A percentile compares a stretch with the other conserved stretches of the same genome.
These are phyloP conservation scores for Penium margaritaceum DNA, from an alignment of 139 green algal species.

Conservation along the genomic window DNA sequence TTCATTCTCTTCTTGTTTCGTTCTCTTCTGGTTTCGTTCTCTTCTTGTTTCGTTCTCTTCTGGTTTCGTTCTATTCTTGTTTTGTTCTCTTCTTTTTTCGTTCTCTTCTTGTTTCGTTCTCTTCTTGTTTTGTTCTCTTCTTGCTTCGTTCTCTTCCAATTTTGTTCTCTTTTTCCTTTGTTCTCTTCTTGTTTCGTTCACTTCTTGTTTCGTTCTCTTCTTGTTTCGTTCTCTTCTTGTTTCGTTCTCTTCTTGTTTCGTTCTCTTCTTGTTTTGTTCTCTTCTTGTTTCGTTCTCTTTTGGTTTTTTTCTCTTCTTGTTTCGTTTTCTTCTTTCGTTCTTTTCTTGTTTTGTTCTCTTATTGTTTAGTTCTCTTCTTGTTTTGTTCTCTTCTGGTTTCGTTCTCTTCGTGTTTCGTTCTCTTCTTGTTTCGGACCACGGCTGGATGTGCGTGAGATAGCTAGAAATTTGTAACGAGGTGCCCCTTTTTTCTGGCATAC, in stretches of 20 bases:
- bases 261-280: background rate
- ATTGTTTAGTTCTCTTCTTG: background rate
- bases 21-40: background rate
- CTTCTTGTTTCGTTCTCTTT: background rate
- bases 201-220: background rate
- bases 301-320: background rate
- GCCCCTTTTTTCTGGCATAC: too few species aligned
- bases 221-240: background rate
- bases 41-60: background rate
- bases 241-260: background rate
- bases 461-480: too few species aligned
- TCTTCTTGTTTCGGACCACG: background rate
- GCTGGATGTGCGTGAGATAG: too few species aligned
- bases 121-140: background rate
- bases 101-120: background rate
- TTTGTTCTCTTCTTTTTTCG: background rate
- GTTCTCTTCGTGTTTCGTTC: background rate
- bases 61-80: background rate
- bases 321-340: background rate
- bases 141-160: background rate
- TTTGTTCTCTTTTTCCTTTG: background rate
- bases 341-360: background rate
- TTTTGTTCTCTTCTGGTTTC: background rate
- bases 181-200: background rate
- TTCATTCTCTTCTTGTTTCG: background rate